A percentile compares a stretch with the other conserved stretches of the same genome.
These are phyloP conservation scores for Nannizzia gypsea DNA, from an alignment of 2,329 filamentous ascomycete genomes.

Conservation along the genomic window DNA sequence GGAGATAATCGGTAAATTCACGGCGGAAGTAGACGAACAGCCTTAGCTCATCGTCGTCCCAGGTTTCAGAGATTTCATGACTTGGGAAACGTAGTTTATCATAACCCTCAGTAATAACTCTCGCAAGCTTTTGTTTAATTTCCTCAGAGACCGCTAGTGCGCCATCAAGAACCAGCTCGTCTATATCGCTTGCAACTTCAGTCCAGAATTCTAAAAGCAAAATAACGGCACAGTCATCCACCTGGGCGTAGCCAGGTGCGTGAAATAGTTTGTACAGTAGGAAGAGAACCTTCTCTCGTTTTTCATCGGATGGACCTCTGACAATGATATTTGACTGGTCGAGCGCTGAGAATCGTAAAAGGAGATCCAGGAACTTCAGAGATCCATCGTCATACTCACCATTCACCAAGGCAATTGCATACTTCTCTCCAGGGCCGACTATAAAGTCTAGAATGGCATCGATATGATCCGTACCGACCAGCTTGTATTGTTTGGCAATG, in stretches of 20 bases:
- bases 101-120: constrained; percentile 31
- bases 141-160: constrained; percentile 20
- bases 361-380: constrained; percentile 31
- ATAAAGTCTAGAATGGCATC: constrained; percentile 24
- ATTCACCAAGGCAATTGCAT: constrained; percentile 24
- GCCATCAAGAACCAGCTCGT: constrained; percentile 22
- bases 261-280: constrained; percentile 31
- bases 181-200: constrained; percentile 29
- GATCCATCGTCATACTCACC: constrained; percentile 29
- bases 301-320: constrained; percentile 20
- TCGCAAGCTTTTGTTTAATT: constrained; percentile 30
- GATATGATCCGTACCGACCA: constrained; percentile 21
- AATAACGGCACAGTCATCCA: constrained; percentile 29
- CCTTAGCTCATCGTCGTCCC: constrained; percentile 33
- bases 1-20: constrained; percentile 36
- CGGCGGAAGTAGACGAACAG: constrained; percentile 35
- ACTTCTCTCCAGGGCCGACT: constrained; percentile 24
- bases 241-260: constrained; percentile 29
- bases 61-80: constrained; percentile 25
- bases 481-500: constrained; percentile 20
- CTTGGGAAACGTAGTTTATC: constrained; percentile 32
- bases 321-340: constrained; percentile 23
- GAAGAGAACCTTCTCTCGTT: constrained; percentile 25
- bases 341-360: constrained; percentile 27
- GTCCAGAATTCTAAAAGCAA: constrained; percentile 34